These are phyloP conservation scores for Halteria grandinella DNA, from an alignment of 73 alveolate genomes.

Conservation along the genomic window DNA sequence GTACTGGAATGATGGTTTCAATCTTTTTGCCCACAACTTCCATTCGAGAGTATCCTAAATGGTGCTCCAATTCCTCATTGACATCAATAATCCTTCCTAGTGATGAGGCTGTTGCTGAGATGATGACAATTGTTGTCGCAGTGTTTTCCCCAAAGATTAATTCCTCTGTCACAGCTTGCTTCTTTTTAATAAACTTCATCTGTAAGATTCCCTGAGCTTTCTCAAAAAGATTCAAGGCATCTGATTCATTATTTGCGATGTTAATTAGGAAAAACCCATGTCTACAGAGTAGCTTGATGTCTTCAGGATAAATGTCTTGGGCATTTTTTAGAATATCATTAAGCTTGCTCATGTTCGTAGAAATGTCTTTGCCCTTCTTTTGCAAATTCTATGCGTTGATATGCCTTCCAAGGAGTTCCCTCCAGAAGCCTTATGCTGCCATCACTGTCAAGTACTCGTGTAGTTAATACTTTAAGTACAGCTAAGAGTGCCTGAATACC, in stretches of 20 bases:
- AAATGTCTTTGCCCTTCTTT: slow-evolving; percentile 20
- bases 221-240: slow-evolving; percentile 32
- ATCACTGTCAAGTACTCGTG: slow-evolving; percentile 20
- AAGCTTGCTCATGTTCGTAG: slow-evolving; percentile 2
- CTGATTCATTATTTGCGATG: slow-evolving; percentile 34
- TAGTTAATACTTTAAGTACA: not conserved
- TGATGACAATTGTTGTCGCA: slow-evolving; percentile 33
- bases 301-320: slow-evolving; percentile 9
- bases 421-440: slow-evolving; percentile 30
- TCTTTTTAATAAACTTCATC: not conserved
- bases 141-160: slow-evolving; percentile 47
- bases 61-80: slow-evolving; percentile 26
- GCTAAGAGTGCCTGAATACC: slow-evolving; percentile 7
- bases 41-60: slow-evolving; percentile 17
- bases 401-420: slow-evolving; percentile 14
- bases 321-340: not conserved
- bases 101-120: slow-evolving; percentile 10
- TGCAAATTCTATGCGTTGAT: slow-evolving; percentile 7
- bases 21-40: slow-evolving; percentile 32
- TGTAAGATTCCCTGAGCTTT: slow-evolving; percentile 21
- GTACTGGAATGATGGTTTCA: slow-evolving; percentile 25
- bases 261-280: slow-evolving; percentile 20
- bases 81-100: slow-evolving; percentile 37
- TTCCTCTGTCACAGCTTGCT: not conserved
- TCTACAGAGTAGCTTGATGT: slow-evolving; percentile 28